Evolutionary conservation across 1,139 yeast genomes (phyloP).

Genomic region (Zygotorulaspora mrakii): DNA sequence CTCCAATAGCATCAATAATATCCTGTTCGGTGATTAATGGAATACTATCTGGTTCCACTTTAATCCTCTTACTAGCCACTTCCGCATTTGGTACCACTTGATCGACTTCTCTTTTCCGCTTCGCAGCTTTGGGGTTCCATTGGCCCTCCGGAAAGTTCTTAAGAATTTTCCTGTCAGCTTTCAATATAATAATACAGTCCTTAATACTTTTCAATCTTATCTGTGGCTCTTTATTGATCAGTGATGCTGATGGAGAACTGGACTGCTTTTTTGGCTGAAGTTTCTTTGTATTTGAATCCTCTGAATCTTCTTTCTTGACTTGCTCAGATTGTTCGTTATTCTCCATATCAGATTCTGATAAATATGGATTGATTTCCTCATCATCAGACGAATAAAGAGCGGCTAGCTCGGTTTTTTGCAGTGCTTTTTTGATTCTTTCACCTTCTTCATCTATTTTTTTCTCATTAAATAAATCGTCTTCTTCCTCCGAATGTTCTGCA

Average conservation of each 20-base stretch:
- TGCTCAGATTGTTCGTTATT: conserved; percentile 48
- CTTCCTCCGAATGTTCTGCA: conserved; percentile 50
- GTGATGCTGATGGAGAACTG: conserved; percentile 15
- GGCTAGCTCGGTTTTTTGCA: conserved; percentile 81
- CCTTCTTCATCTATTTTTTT: conserved; percentile 91
- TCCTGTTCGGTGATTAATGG: conserved; percentile 61
- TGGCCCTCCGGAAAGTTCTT: conserved; percentile 72
- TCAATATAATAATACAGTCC: conserved; percentile 64
- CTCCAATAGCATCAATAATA: conserved; percentile 58
- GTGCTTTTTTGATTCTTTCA: conserved; percentile 73
- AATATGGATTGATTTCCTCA: conserved; percentile 69
- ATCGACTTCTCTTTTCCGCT: conserved; percentile 41
- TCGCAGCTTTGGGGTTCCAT: conserved; percentile 72
- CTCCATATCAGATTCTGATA: conserved; percentile 69
- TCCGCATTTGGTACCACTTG: conserved; percentile 11
- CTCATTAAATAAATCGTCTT: conserved; percentile 59
- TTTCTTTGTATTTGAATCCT: conserved; percentile 31
- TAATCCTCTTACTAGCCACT: conserved; percentile 16
- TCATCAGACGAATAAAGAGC: conserved; percentile 89
- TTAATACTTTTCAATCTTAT: conserved; percentile 50
- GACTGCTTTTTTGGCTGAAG: conserved; percentile 30
- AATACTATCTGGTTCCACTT: conserved; percentile 21
- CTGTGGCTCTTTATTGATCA: conserved; percentile 33
- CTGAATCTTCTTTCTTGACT: conserved; percentile 47
- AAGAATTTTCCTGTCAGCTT: conserved; percentile 59